Percentiles rank a stretch among this genome's conserved stretches.
Evolutionary conservation across 2,329 filamentous ascomycete genomes (phyloP).

Genomic region (Fusarium nelsonii): DNA sequence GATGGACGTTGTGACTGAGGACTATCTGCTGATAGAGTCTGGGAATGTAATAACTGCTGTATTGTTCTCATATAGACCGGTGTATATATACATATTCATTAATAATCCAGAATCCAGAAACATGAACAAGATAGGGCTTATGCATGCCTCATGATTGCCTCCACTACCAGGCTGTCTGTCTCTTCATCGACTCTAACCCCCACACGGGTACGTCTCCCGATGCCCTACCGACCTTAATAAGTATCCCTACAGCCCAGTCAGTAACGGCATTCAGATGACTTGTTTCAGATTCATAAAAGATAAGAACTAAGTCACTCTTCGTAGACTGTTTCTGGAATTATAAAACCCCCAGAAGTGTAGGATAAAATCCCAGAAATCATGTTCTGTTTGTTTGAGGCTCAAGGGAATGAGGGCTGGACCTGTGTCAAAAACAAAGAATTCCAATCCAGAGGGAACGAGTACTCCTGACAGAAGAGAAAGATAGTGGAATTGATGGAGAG

Average conservation of each 20-base stretch:
- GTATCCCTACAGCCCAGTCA: slow-evolving; percentile 15
- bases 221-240: slow-evolving; percentile 12
- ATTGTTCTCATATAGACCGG: background rate
- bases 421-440: slow-evolving; percentile 18
- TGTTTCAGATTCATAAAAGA: background rate
- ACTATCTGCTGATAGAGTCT: slow-evolving; percentile 6
- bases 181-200: slow-evolving; percentile 6
- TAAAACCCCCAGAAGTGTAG: slow-evolving; percentile 23
- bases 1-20: slow-evolving; percentile 11
- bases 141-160: too few relatives aligned
- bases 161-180: background rate
- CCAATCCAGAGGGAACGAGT: background rate
- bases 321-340: background rate
- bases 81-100: too few relatives aligned
- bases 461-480: background rate
- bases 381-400: background rate
- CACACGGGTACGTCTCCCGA: slow-evolving; percentile 26
- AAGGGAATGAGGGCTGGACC: background rate
- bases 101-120: slow-evolving; percentile 20
- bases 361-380: background rate
- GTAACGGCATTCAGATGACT: background rate
- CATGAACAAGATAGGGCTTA: slow-evolving; percentile 10
- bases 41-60: background rate
- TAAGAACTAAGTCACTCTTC: background rate
- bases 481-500: background rate